Evolutionary conservation across 1,284 basidiomycete species (phyloP), one percentile per base, ranked within the genome.

Genomic region (Heimioporus punctisporus): DNA sequence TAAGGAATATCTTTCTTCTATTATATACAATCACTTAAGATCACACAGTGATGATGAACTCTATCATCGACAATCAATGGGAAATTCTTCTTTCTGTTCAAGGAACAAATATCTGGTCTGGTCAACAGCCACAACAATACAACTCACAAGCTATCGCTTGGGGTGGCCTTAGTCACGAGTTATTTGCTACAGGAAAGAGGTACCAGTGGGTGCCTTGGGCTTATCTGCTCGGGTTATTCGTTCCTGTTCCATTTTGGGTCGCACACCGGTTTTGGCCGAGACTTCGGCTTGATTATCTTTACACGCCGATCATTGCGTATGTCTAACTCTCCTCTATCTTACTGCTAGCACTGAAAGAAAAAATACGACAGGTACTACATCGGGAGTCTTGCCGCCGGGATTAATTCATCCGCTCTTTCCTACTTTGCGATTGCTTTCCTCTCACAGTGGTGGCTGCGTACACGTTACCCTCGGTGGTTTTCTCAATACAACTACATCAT

Each of bases 51-150:
- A 69, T 89, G 49, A 88, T 87, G 84, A 76, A 82, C 48, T 78
- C 81, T 2, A 79, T 89, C 50, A 77, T 87, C 41, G 73, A 76
- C 41, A 74, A 72, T 23, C 81, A 86, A 50, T 71, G 79, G 0
- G 75, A 79, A 2, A 74, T 86, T 39, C 71, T 89, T 1, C 56
- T 72, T 30, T 69, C 76, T 66, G 19, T 69, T 6, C 41, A 69
- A 50, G 86, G 86, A 15, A 85, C 81, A 9, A 83, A 82, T 55
- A 73, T 87, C 51, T 88, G 86, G 86, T 83, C 80, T 27, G 83
- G 83, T 0, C 78, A 81, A 57, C 79, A 81, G 55, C 76, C 79
- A 1, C 84, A 85, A 58, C 72, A 75, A 48, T 81, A 79, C 64
- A 88, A 90, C 64, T 84, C 80, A 23, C 78, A 83, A 45, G 85